Conservation (phyloP, 148 eudicot genomes). For the Drosera capensis region DNA sequence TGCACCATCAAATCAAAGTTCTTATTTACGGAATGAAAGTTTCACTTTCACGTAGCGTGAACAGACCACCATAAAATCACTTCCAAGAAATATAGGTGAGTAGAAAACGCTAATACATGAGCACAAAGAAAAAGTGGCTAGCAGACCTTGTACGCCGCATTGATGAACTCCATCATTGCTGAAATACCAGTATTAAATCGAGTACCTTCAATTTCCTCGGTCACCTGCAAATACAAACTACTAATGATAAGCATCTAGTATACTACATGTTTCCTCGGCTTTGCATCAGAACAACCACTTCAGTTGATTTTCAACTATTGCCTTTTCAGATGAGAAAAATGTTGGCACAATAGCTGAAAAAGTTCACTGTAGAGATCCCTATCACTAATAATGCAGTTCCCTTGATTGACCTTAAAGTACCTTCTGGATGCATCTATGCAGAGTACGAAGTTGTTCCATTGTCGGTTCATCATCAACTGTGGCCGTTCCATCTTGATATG, state of each 20-base stretch:
- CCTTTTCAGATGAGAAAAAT: too few relatives aligned
- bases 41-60: not conserved
- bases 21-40: too few relatives aligned
- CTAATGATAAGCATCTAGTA: not conserved
- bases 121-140: not conserved
- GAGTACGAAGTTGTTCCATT: slow-evolving; percentile 61
- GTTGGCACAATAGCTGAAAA: too few relatives aligned
- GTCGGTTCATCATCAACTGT: slow-evolving; percentile 52
- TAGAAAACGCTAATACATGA: too few relatives aligned
- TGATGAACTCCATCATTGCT: slow-evolving; percentile 98
- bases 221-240: slow-evolving; percentile 34
- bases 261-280: too few relatives aligned
- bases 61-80: too few relatives aligned
- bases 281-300: too few relatives aligned
- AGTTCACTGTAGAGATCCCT: too few relatives aligned
- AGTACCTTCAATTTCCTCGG: slow-evolving; percentile 84
- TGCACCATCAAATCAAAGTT: too few relatives aligned
- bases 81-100: too few relatives aligned
- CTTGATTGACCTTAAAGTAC: slow-evolving; percentile 21
- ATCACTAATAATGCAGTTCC: too few relatives aligned
- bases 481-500: slow-evolving; percentile 48
- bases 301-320: too few relatives aligned
- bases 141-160: slow-evolving; percentile 85
- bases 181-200: slow-evolving; percentile 97
- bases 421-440: slow-evolving; percentile 89